Evolutionary conservation across 768 basidiomycete species (phyloP), one percentile per base, ranked within the genome.

Genomic region (Lactifluus volemus): DNA sequence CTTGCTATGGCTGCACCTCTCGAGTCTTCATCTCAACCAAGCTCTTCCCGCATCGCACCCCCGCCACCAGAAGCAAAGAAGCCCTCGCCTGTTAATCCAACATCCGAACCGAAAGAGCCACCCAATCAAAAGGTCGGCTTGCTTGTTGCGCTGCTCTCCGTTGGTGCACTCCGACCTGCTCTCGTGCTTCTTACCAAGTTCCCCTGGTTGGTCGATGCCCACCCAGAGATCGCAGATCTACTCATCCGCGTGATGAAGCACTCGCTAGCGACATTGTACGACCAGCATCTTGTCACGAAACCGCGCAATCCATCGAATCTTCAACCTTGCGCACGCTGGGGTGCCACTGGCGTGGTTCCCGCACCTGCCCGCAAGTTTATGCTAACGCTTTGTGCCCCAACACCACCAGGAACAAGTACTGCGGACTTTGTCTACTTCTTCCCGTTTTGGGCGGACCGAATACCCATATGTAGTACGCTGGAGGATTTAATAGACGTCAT

Each of bases 351-450:
- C 14, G 70, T 81, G 36, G 71, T 78, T 7, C 73, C 77, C 5
- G 75, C 82, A 6, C 77, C 80, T 11, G 71, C 79, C 21, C 82
- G 84, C 29, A 91, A 88, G 67, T 76, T 83, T 0, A 70, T 81
- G 4, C 76, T 93, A n/a, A 90, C 91, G 0, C 73, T 88, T 4
- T 81, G 81, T 72, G 87, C 89, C 2, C 95, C 95, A 3, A 81
- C 82, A 12, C 94, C 95, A 29, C 88, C 90, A 0, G 80, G 83
- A 66, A 94, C 92, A 21, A 81, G 76, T 56, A 79, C 77, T 3
- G 80, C 79, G n/a, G 84, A 87, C 53, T 96, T 92, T 67, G 81
- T 91, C 5, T 97, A 91, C 78, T 98, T 97, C 79, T 96, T 86
- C 71, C 88, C 92, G 12, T 78, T 84, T 58, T 98, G 94, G 94